phyloP scores from a whole-genome alignment of 1,139 yeast species.

The Blastobotrys petasosporus region DNA sequence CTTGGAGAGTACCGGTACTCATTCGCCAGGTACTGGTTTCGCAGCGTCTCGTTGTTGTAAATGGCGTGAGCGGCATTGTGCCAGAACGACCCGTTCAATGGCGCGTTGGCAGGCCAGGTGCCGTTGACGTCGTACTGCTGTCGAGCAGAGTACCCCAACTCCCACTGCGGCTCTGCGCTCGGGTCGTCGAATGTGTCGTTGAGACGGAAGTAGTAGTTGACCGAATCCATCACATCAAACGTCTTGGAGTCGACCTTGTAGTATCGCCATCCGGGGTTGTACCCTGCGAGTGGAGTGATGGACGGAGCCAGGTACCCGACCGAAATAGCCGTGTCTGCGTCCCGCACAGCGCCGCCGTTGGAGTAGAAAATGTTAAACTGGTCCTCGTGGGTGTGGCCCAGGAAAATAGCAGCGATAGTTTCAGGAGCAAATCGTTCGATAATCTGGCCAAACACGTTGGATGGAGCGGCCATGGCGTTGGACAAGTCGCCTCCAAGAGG shows the following conservation, averaged over 20 bases:
- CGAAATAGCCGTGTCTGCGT: constrained; percentile 43
- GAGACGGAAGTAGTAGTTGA: constrained; percentile 41
- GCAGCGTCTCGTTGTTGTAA: constrained; percentile 26
- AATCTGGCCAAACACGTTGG: constrained; percentile 50
- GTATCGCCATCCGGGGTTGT: constrained; percentile 68
- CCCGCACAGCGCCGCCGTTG: constrained; percentile 33
- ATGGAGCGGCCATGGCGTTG: constrained; percentile 59
- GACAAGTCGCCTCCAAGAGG: constrained; percentile 45
- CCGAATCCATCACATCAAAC: constrained; percentile 55
- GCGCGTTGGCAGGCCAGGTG: constrained; percentile 29
- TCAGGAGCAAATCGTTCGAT: constrained; percentile 62
- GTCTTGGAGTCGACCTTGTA: constrained; percentile 61
- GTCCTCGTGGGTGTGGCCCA: constrained; percentile 69
- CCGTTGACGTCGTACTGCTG: constrained; percentile 21
- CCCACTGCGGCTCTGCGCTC: constrained; percentile 22
- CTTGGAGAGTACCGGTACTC: constrained; percentile 43
- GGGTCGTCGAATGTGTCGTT: too few species aligned
- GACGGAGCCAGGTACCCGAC: constrained; percentile 65
- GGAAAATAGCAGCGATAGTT: constrained; percentile 62
- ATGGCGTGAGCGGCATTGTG: constrained; percentile 25
- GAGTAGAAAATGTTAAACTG: constrained; percentile 56
- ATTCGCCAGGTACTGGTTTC: constrained; percentile 3
- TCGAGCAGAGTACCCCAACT: constrained; percentile 29
- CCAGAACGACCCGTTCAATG: constrained; percentile 30
- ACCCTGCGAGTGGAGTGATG: constrained; percentile 53